Base-by-base conservation (phyloP, 75 land plant species). In the Ceratopteris richardii region DNA sequence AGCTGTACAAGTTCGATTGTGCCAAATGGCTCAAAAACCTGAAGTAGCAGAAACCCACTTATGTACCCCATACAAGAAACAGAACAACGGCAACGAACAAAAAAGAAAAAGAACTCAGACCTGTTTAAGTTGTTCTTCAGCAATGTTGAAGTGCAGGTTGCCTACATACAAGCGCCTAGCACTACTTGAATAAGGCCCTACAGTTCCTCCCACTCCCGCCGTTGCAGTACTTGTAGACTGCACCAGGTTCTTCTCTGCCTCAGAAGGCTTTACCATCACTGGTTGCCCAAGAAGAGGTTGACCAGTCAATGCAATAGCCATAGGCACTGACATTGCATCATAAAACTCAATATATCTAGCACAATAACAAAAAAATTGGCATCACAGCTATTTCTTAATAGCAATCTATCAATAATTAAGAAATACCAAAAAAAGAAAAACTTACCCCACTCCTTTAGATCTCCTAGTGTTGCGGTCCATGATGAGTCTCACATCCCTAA, bases 11-110 rank as follows among this genome's bases (percentile, higher is more conserved):
- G 88, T 73, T 94, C 99, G 28, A 94, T 90, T 64, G 79, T 56
- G 24, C 99, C 99, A 86, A 94, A 94, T 36, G 99, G 84, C 65
- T 94, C 99, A 64, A 94, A 94, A 7, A 94, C 84, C 98, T 88
- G 64, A 10, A 48, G n/a, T n/a, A n/a, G n/a, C n/a, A 40, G 24
- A 40, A 42, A n/a, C 48, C 42, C 9, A 40, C 14, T 9, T 40
- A 9, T 9, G 42, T 14, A 40, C 14, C 9, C 9, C 42, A 40
- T 9, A 40, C 9, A 20, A 46, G 14, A 17, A 14, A 20, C 5
- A 20, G 14, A 17, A 46, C 21, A 46, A 46, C 21, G 4, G 4
- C 3, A 2, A 5, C 21, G 4, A n/a, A 5, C 14, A 5, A n/a
- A 17, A 2, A 46, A 46, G 2, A n/a, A 4, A 17, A n/a, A 46